Evolutionary conservation across 2,329 filamentous ascomycete genomes (phyloP).

Genomic region (Tolypocladium nubicola): DNA sequence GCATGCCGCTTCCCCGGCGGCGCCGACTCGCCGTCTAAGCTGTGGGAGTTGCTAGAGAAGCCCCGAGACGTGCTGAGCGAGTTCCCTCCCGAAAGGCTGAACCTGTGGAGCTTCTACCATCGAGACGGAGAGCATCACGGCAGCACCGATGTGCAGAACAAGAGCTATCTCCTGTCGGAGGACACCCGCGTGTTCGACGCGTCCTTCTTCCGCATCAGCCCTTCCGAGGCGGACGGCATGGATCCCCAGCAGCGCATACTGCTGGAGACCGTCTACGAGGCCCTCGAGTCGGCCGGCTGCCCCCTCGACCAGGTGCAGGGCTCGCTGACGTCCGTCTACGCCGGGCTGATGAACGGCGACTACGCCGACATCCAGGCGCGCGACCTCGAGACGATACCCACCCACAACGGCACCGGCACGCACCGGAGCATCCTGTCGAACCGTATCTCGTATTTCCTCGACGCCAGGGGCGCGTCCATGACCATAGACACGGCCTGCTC

Average conservation of each 20-base stretch:
- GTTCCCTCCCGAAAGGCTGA: conserved; percentile 13
- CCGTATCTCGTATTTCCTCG: conserved; percentile 36
- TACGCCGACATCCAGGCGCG: conserved; percentile 22
- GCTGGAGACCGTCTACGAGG: conserved; percentile 28
- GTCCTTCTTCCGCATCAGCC: conserved; percentile 27
- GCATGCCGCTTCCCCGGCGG: conserved; percentile 27
- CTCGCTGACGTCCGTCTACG: conserved; percentile 13
- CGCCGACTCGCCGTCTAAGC: conserved; percentile 19
- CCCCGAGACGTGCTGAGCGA: conserved; percentile 22
- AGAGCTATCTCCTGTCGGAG: conserved; percentile 25
- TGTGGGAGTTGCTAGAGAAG: conserved; percentile 22
- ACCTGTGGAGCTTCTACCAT: conserved; percentile 13
- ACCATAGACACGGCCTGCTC: conserved; percentile 43
- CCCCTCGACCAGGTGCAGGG: conserved; percentile 14
- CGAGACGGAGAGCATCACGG: conserved; percentile 20
- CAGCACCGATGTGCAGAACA: conserved; percentile 4
- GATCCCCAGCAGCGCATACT: conserved; percentile 32
- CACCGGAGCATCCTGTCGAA: conserved; percentile 30
- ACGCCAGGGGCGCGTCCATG: conserved; percentile 34
- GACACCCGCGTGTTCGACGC: conserved; percentile 23
- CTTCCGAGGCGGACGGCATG: conserved; percentile 25
- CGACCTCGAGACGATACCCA: conserved; percentile 15
- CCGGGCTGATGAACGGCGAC: conserved; percentile 21
- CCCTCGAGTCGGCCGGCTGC: conserved; percentile 24
- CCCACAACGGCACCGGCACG: conserved; percentile 32